Base-by-base conservation (phyloP, 306 rosid species). In the Fragaria nilgerrensis region DNA sequence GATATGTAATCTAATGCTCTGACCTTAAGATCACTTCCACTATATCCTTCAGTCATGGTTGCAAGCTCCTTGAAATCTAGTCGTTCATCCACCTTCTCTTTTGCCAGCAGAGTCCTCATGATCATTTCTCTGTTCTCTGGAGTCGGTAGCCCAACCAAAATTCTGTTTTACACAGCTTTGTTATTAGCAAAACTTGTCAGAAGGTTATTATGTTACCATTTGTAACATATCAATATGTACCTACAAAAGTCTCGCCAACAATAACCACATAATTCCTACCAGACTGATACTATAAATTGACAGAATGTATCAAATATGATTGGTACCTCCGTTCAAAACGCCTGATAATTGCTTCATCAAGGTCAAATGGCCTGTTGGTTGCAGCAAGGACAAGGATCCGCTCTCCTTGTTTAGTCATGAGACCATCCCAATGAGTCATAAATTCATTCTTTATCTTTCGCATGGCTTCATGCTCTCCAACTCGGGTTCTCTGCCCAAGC, bases 401-500 rank as follows among this genome's bases (percentile, higher is more conserved):
- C 84, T 92, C 97, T 1, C 90, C 89, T 16, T 87, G 90, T 78
- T 87, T 91, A 59, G 96, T 86, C 86, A 86, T 68, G 73, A 96
- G 98, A 27, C 99, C 98, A 27, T 96, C 99, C 99, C 99, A 96
- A 47, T 92, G 99, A 49, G 82, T 58, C 97, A 92, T 96, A 63
- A 96, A 96, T 79, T 96, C 99, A 71, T 96, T 96, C 87, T 96
- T 96, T 68, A 96, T 96, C 81, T 96, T 96, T 74, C 99, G 84
- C 99, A 96, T 91, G 72, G 98, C 98, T 86, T 96, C 98, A 74
- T 96, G 99, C 87, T 96, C 98, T 77, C 99, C 99, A 5, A 87
- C 92, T 88, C 98, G 88, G 12, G 97, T 88, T 25, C 96, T 52
- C 83, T 96, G 98, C 45, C 99, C 99, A 25, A 95, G 99, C 99